Base-by-base conservation (phyloP, 192 early-diverging fungal genomes). In the Polychytrium aggregatum region DNA sequence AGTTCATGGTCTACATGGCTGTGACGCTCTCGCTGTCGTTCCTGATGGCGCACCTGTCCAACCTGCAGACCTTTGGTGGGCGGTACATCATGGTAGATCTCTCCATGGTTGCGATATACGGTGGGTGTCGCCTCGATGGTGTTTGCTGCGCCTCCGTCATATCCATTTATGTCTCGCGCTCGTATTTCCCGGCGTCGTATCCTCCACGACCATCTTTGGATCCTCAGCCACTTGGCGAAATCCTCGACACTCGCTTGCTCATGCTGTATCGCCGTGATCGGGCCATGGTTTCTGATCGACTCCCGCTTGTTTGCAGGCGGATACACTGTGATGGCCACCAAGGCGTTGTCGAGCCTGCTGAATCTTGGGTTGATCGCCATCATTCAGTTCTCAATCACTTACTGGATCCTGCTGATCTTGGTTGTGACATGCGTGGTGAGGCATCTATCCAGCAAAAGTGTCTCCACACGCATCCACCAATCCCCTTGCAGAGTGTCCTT, bases 241-340 rank as follows among this genome's bases (percentile, higher is more conserved):
- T n/a, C n/a, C n/a, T n/a, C n/a, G n/a, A n/a, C n/a, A n/a, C n/a
- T n/a, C n/a, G n/a, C n/a, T n/a, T n/a, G n/a, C n/a, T n/a, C n/a
- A n/a, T n/a, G n/a, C n/a, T n/a, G n/a, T n/a, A n/a, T n/a, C n/a
- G n/a, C n/a, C n/a, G n/a, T n/a, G n/a, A n/a, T n/a, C n/a, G n/a
- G n/a, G n/a, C n/a, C n/a, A n/a, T n/a, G n/a, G n/a, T n/a, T n/a
- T n/a, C n/a, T n/a, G n/a, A n/a, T n/a, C n/a, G n/a, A n/a, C n/a
- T n/a, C n/a, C n/a, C n/a, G n/a, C n/a, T 57, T 4, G 33, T 24
- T 11, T 36, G 17, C 56, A 79, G 81, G 83, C 41, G 81, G 80
- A 50, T 83, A 79, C 57, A 83, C 82, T 21, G 83, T 85, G 1
- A 42, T 85, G 30, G 60, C 78, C 18, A 84, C 81, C 20, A 85